Conservation (phyloP, 2,329 filamentous ascomycete species). For the Cryphonectria parasitica region DNA sequence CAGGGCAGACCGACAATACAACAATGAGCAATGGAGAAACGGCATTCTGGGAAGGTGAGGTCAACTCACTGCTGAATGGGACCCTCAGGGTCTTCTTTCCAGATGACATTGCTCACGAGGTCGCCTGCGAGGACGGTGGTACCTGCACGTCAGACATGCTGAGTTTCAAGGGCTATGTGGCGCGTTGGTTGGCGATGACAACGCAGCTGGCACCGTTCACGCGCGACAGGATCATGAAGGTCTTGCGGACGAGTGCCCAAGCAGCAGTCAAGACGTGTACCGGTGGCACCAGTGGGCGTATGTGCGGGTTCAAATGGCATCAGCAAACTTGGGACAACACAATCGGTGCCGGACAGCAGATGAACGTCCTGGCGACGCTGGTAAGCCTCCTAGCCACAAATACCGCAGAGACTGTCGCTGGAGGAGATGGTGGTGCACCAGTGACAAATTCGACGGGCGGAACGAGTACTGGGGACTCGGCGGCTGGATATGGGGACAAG, state of each 20-base stretch:
- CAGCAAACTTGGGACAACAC: constrained; percentile 43
- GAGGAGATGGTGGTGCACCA: constrained; percentile 34
- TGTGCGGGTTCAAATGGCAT: constrained; percentile 55
- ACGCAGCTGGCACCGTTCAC: constrained; percentile 55
- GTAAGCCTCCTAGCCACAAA: constrained; percentile 42
- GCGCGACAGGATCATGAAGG: constrained; percentile 46
- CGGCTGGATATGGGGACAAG: constrained; percentile 42
- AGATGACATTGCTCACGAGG: constrained; percentile 53
- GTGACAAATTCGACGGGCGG: constrained; percentile 56
- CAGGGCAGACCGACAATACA: constrained; percentile 41
- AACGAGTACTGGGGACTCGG: constrained; percentile 47
- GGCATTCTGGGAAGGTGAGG: constrained; percentile 48
- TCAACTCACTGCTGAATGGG: constrained; percentile 50
- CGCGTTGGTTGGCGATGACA: constrained; percentile 55
- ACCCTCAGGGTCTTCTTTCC: constrained; percentile 52
- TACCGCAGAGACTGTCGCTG: neutral
- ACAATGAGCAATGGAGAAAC: constrained; percentile 14
- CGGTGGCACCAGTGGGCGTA: constrained; percentile 47
- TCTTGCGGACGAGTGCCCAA: constrained; percentile 50
- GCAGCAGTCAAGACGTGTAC: constrained; percentile 56
- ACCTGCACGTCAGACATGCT: constrained; percentile 63
- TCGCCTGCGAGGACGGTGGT: constrained; percentile 55
- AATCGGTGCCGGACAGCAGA: constrained; percentile 52
- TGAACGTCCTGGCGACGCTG: constrained; percentile 49
- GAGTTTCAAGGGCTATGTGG: constrained; percentile 61